Base-by-base conservation (phyloP, 768 basidiomycete species). In the Podaxis sp. region DNA sequence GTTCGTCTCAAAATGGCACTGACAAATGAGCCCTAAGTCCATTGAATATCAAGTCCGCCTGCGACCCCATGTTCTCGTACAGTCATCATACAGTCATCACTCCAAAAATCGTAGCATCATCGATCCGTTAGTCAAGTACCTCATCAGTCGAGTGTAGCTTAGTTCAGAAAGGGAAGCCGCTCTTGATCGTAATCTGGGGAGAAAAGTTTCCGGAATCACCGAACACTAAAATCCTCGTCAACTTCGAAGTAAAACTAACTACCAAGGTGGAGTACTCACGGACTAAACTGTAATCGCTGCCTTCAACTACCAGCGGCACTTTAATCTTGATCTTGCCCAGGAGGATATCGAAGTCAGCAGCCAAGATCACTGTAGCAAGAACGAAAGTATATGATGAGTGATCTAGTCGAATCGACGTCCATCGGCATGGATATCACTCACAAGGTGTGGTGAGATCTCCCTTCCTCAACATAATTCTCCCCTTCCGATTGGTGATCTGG, bases 401-500 rank as follows among this genome's bases (percentile, higher is more conserved):
- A 61, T 33, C 42, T 1, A 61, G 36, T 17, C 36, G 24, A 2
- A 26, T n/a, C 30, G 15, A 38, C 33, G 46, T 55, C 28, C n/a
- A 56, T 40, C 26, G 33, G n/a, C 26, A 54, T 22, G 15, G 39
- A 39, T 9, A 13, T 2, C 12, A 59, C 73, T 65, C 54, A 77
- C 76, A 36, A 51, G 75, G 71, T 19, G 72, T 72, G 3, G 77
- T 76, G 6, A 68, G 52, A 17, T 58, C 63, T 4, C 69, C 73
- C 36, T 74, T 72, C 54, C 82, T 77, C 39, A 86, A 76, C 54
- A 76, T 72, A 58, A 86, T 75, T 60, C 53, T 28, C 36, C 84
- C 84, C 2, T 62, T 36, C 44, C 69, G 68, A 68, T 85, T 85
- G 22, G 84, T 85, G 65, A 86, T 81, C 61, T 84, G 69, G 3